These are phyloP conservation scores for Ophiostoma angusticollis DNA, from an alignment of 2,329 filamentous ascomycete species.

Conservation along the genomic window DNA sequence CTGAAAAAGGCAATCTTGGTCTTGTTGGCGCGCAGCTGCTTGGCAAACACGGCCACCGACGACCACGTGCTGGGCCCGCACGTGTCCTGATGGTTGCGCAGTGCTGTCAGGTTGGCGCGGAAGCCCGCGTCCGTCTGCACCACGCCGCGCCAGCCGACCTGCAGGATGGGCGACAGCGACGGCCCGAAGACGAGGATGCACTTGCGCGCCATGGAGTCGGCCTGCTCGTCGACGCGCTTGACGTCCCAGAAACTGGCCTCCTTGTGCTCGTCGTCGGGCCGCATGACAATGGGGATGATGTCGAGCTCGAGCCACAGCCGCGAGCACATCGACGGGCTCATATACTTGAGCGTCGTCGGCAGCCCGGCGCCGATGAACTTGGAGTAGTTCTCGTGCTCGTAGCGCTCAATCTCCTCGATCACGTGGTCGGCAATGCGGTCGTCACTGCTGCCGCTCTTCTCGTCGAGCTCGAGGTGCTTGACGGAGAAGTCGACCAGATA, in stretches of 20 bases:
- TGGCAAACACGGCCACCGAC: slow-evolving; percentile 48
- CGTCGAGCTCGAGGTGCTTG: slow-evolving; percentile 37
- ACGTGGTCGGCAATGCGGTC: slow-evolving; percentile 47
- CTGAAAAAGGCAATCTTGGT: slow-evolving; percentile 68
- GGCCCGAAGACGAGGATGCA: slow-evolving; percentile 67
- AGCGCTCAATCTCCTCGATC: slow-evolving; percentile 41
- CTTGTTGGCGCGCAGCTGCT: slow-evolving; percentile 48
- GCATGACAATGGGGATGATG: slow-evolving; percentile 57
- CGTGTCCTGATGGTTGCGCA: slow-evolving; percentile 47
- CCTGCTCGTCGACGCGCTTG: slow-evolving; percentile 63
- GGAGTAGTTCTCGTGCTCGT: slow-evolving; percentile 51
- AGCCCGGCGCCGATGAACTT: slow-evolving; percentile 69
- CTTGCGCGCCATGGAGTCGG: slow-evolving; percentile 69
- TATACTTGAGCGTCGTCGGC: slow-evolving; percentile 42
- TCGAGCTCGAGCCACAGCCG: slow-evolving; percentile 66
- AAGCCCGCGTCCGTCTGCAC: slow-evolving; percentile 60
- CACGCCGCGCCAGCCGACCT: slow-evolving; percentile 52
- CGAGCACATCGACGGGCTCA: slow-evolving; percentile 53
- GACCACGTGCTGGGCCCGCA: slow-evolving; percentile 52
- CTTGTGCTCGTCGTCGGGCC: slow-evolving; percentile 31
- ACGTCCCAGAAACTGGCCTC: slow-evolving; percentile 34
- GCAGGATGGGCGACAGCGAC: slow-evolving; percentile 53
- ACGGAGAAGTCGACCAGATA: slow-evolving; percentile 64
- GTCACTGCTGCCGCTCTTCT: slow-evolving; percentile 25
- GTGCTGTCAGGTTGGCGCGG: slow-evolving; percentile 43